Evolutionary conservation across 352 stramenopile genomes (phyloP).

Genomic region (Thraustochytrium striatum): DNA sequence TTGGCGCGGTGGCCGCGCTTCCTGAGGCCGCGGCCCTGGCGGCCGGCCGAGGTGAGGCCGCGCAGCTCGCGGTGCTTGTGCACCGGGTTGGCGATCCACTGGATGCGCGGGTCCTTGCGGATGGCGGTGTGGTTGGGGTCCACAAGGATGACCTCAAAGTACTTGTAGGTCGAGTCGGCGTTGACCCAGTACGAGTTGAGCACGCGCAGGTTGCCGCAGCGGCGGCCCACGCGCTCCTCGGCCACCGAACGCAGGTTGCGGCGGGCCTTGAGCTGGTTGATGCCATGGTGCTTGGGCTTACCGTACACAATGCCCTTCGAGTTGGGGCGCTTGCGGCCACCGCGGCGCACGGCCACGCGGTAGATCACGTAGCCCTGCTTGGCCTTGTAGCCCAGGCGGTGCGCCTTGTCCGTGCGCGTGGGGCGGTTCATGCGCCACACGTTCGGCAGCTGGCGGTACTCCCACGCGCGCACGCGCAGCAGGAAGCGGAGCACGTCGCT

Average conservation of each 20-base stretch:
- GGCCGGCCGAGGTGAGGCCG: slow-evolving; percentile 95
- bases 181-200: slow-evolving; percentile 99
- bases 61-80: slow-evolving; percentile 98
- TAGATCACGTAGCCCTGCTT: slow-evolving; percentile 98
- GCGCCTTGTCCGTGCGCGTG: slow-evolving; percentile 97
- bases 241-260: slow-evolving; percentile 89
- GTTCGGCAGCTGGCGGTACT: slow-evolving; percentile 96
- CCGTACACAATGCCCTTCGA: slow-evolving; percentile 99
- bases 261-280: slow-evolving; percentile 99
- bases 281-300: slow-evolving; percentile 99
- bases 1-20: slow-evolving; percentile 98
- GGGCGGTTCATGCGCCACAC: slow-evolving; percentile 88
- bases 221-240: slow-evolving; percentile 95
- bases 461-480: slow-evolving; percentile 90
- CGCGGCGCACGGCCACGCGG: slow-evolving; percentile 92
- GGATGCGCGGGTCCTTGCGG: slow-evolving; percentile 97
- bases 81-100: slow-evolving; percentile 98
- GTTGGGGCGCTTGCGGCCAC: slow-evolving; percentile 97
- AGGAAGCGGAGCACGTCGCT: slow-evolving; percentile 99
- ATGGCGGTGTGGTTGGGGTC: slow-evolving; percentile 96
- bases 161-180: slow-evolving; percentile 99
- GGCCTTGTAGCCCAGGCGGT: slow-evolving; percentile 99
- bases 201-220: slow-evolving; percentile 96
- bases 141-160: slow-evolving; percentile 99
- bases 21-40: slow-evolving; percentile 91